phyloP scores from a whole-genome alignment of 2,329 filamentous ascomycete species.

The Cercospora janseana region DNA sequence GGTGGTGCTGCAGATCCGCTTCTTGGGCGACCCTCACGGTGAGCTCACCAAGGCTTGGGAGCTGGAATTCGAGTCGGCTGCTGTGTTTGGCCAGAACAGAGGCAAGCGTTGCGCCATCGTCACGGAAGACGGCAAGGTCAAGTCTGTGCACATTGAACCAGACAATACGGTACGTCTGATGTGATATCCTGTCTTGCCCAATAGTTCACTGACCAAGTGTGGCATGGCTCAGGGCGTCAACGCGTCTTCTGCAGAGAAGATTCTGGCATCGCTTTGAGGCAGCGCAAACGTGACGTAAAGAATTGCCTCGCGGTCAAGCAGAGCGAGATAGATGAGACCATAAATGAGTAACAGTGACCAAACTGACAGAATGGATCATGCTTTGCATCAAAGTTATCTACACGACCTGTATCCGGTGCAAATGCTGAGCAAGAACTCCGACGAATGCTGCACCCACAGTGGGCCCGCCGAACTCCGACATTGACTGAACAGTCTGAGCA shows the following conservation, averaged over 20 bases:
- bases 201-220: not conserved
- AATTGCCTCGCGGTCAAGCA: not conserved
- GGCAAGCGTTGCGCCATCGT: slow-evolving; percentile 87
- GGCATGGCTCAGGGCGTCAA: slow-evolving; percentile 12
- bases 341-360: not conserved
- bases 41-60: slow-evolving; percentile 82
- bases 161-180: slow-evolving; percentile 48
- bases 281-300: not conserved
- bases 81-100: slow-evolving; percentile 77
- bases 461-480: slow-evolving; percentile 9
- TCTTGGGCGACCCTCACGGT: slow-evolving; percentile 77
- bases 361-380: not conserved
- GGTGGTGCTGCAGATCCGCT: slow-evolving; percentile 66
- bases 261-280: slow-evolving; percentile 10
- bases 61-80: slow-evolving; percentile 72
- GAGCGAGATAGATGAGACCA: slow-evolving; percentile 5
- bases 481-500: slow-evolving; percentile 12
- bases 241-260: slow-evolving; percentile 16
- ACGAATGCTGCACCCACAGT: not conserved
- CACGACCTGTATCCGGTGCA: slow-evolving; percentile 5
- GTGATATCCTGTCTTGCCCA: not conserved
- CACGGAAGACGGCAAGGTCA: slow-evolving; percentile 80
- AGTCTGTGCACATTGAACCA: slow-evolving; percentile 76
- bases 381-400: slow-evolving; percentile 4
- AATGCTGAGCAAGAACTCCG: slow-evolving; percentile 12